Evolutionary conservation across 2,329 filamentous ascomycete genomes (phyloP).

Genomic region (Coniochaeta prunicola): DNA sequence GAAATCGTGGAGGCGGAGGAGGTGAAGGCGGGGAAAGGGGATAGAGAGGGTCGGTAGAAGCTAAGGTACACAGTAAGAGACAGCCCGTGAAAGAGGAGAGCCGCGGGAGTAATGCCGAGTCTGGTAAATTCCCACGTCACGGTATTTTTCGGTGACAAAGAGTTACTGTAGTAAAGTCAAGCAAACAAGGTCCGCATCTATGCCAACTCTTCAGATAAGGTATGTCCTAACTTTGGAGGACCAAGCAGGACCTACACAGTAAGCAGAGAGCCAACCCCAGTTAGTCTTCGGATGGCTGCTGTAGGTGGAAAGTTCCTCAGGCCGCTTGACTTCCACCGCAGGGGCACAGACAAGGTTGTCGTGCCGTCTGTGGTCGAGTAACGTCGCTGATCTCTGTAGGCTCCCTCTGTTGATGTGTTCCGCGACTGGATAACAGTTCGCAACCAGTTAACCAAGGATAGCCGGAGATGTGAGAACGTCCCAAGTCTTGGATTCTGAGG

Average conservation of each 20-base stretch:
- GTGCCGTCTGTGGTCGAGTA: background rate
- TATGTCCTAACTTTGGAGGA: no score
- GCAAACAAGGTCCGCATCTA: no score
- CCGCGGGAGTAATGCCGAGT: background rate
- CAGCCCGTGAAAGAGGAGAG: slow-evolving; percentile 5
- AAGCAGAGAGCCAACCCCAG: background rate
- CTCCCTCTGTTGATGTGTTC: background rate
- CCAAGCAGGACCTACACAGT: no score
- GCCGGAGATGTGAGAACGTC: background rate
- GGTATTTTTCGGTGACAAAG: background rate
- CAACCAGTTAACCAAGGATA: background rate
- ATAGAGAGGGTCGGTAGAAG: slow-evolving; percentile 13
- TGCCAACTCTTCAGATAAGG: no score
- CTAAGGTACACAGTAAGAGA: slow-evolving; percentile 9
- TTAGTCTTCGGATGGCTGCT: background rate
- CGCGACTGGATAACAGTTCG: background rate
- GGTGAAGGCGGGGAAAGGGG: slow-evolving; percentile 23
- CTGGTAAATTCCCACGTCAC: background rate
- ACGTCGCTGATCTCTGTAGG: background rate
- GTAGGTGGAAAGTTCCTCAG: background rate
- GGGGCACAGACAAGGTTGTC: background rate
- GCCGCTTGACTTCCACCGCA: background rate
- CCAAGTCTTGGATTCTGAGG: background rate
- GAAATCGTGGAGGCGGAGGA: slow-evolving; percentile 16
- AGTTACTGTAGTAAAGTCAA: no score